Percentiles rank a stretch among this genome's conserved stretches.
Conservation (phyloP, 2,329 filamentous ascomycete genomes). For the Paradendryphiella salina region DNA sequence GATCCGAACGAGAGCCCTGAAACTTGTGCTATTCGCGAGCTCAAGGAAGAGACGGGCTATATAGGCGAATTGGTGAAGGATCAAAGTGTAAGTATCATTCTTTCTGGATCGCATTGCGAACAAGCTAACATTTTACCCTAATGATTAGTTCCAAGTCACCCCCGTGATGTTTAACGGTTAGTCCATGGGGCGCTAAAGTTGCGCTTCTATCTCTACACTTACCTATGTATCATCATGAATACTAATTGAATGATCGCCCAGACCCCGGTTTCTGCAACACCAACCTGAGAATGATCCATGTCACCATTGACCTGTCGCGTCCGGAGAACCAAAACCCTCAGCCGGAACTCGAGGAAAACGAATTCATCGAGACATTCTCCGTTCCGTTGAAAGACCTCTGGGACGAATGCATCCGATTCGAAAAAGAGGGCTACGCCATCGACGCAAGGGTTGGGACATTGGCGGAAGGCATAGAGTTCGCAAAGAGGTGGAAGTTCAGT, state of each 20-base stretch:
- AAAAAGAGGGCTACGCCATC: conserved; percentile 73
- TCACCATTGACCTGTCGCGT: conserved; percentile 69
- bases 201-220: background rate
- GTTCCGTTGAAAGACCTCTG: conserved; percentile 67
- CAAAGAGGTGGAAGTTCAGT: conserved; percentile 55
- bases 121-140: background rate
- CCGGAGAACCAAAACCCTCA: conserved; percentile 69
- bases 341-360: conserved; percentile 74
- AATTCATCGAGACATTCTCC: conserved; percentile 80
- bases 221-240: background rate
- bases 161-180: conserved; percentile 52
- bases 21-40: conserved; percentile 61
- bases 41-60: conserved; percentile 68
- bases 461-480: conserved; percentile 76
- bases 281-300: conserved; percentile 66
- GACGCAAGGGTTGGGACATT: conserved; percentile 77
- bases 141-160: conserved; percentile 39
- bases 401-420: conserved; percentile 66
- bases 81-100: conserved; percentile 11
- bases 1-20: conserved; percentile 63
- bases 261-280: conserved; percentile 51
- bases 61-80: conserved; percentile 52
- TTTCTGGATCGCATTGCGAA: too few species aligned
- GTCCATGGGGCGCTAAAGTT: conserved; percentile 6
- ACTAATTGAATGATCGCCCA: conserved; percentile 11